phyloP scores from a whole-genome alignment of 441 rosid genomes.

The Bruguiera hainesii region DNA sequence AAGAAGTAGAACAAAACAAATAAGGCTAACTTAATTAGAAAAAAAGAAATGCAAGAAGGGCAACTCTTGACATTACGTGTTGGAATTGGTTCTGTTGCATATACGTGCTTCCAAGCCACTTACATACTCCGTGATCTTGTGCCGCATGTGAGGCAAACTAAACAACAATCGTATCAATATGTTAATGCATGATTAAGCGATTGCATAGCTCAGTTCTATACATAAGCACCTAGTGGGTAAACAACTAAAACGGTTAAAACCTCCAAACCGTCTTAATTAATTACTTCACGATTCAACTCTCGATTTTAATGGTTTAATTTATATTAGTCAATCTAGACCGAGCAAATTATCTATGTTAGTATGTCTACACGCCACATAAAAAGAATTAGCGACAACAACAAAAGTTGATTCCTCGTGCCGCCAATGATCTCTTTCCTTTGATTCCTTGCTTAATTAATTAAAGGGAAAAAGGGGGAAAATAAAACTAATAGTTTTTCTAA shows the following conservation, averaged over 20 bases:
- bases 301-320: too few relatives aligned
- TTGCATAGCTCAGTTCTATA: background rate
- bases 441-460: conserved; percentile 12
- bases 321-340: background rate
- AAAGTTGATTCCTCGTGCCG: background rate
- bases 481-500: too few relatives aligned
- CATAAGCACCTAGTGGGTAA: background rate
- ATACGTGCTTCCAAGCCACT: too few relatives aligned
- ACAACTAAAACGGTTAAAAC: background rate
- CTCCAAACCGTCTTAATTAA: background rate
- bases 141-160: background rate
- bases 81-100: too few relatives aligned
- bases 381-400: background rate
- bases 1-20: too few relatives aligned
- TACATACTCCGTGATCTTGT: background rate
- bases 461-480: too few relatives aligned
- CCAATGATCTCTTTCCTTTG: background rate
- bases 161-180: background rate
- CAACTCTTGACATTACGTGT: too few relatives aligned
- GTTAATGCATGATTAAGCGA: conserved; percentile 1
- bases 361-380: too few relatives aligned
- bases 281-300: too few relatives aligned
- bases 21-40: too few relatives aligned
- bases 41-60: too few relatives aligned
- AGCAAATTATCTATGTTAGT: background rate